Evolutionary conservation across 2,329 filamentous ascomycete species (phyloP), one percentile per base, ranked within the genome.

Genomic region (Immersiporthe knoxdaviesiana): DNA sequence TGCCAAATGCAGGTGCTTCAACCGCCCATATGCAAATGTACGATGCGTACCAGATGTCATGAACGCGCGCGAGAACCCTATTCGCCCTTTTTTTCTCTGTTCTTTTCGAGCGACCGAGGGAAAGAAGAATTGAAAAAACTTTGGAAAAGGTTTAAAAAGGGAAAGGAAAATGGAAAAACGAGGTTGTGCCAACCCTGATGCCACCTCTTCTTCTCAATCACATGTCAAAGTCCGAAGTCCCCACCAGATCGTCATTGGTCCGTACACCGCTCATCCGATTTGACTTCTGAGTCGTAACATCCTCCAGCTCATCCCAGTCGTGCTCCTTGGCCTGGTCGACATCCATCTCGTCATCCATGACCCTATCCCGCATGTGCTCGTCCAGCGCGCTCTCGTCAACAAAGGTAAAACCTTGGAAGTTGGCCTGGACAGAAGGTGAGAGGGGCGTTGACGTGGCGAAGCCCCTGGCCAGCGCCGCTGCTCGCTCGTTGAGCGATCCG

Each of bases 331-430:
- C 77, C 73, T 68, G 76, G 67, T 80, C 74, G 50, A 76, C 79
- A 50, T 87, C 84, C 87, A 90, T 89, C 32, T 89, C 85, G 72
- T 90, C 87, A 64, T 85, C 83, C 62, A 87, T 84, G 67, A 77
- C 75, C 64, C 83, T 81, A 70, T 84, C 84, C 68, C 82, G 81
- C 88, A 93, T 94, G 73, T 96, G 91, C 72, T 95, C 93, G 65
- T 98, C 94, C 68, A 99, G 90, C 1, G 93, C 92, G 76, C 93
- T 97, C 81, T 98, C 95, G 75, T 98, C 96, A n/a, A 98, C 96
- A 79, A 97, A 99, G 0, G 96, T 99, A 80, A 99, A 99, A 44
- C 96, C 96, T 76, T 96, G 93, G 84, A 99, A 99, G 77, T 98
- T 97, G 72, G 95, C 96, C 81, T 99, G 96, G 81, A 97, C 94